Conservation (phyloP, 495 filamentous ascomycete species). For the Tuber magnatum region DNA sequence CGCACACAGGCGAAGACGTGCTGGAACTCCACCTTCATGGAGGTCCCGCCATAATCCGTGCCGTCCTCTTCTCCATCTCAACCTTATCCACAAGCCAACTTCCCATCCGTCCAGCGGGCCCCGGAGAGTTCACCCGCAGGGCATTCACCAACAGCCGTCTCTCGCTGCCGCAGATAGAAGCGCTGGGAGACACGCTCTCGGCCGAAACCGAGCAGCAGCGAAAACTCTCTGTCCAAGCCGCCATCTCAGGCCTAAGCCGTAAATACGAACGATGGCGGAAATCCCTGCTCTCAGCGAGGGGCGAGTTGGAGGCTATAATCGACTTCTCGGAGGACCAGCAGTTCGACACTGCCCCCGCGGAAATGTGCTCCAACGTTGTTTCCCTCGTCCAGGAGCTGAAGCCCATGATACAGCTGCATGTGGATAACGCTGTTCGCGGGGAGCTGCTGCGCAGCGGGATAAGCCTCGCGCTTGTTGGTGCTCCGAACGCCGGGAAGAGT, state of each 20-base stretch:
- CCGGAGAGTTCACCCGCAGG: conserved; percentile 89
- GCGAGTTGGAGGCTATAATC: conserved; percentile 89
- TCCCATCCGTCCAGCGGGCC: conserved; percentile 79
- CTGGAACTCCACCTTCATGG: conserved; percentile 92
- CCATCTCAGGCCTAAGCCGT: conserved; percentile 59
- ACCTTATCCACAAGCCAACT: conserved; percentile 42
- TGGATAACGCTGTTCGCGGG: conserved; percentile 68
- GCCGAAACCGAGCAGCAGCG: conserved; percentile 94
- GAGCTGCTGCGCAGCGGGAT: conserved; percentile 85
- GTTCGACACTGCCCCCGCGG: conserved; percentile 78
- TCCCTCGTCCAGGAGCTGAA: conserved; percentile 55
- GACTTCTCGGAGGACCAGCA: conserved; percentile 97
- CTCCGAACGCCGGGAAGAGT: conserved; percentile 94
- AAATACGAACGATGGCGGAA: conserved; percentile 81
- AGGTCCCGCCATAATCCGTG: conserved; percentile 77
- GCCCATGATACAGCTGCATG: conserved; percentile 57
- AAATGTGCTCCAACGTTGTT: conserved; percentile 62
- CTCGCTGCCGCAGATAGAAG: conserved; percentile 88
- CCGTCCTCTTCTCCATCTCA: conserved; percentile 68
- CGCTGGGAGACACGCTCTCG: conserved; percentile 72
- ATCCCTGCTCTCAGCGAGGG: conserved; percentile 69
- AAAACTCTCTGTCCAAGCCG: conserved; percentile 71
- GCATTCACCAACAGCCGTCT: conserved; percentile 83
- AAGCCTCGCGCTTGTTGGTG: conserved; percentile 73
- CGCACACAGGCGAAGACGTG: conserved; percentile 85